These are phyloP conservation scores for Barnettozyma sucrosica DNA, from an alignment of 805 yeast species.

Conservation along the genomic window DNA sequence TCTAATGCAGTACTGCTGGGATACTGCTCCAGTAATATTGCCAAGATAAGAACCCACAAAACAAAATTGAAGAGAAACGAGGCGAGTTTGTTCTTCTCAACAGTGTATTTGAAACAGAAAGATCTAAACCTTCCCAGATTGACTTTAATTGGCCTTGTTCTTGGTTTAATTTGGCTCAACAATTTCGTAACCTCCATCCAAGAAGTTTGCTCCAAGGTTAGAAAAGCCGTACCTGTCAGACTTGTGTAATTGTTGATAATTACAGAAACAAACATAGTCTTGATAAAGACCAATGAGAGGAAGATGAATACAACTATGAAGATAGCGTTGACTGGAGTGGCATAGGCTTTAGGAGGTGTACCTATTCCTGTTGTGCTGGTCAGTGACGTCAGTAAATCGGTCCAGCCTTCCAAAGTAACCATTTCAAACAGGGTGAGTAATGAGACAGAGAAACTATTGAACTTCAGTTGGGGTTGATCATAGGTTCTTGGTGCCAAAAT, in stretches of 20 bases:
- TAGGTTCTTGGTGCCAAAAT: slow-evolving; percentile 70
- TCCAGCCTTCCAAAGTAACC: slow-evolving; percentile 92
- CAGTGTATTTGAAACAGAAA: slow-evolving; percentile 47
- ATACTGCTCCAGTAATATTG: slow-evolving; percentile 57
- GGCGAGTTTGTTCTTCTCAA: slow-evolving; percentile 44
- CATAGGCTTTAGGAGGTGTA: slow-evolving; percentile 47
- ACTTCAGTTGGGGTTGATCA: slow-evolving; percentile 53
- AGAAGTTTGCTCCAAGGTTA: slow-evolving; percentile 74
- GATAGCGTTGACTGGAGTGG: slow-evolving; percentile 65
- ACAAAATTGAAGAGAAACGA: slow-evolving; percentile 35
- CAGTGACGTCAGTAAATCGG: slow-evolving; percentile 62
- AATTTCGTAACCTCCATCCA: slow-evolving; percentile 82
- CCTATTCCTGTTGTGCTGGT: slow-evolving; percentile 72
- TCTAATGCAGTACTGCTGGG: slow-evolving; percentile 38
- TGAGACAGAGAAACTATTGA: slow-evolving; percentile 62
- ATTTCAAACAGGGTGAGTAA: slow-evolving; percentile 73
- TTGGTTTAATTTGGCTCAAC: slow-evolving; percentile 49
- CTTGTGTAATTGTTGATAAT: slow-evolving; percentile 78
- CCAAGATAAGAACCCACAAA: slow-evolving; percentile 52
- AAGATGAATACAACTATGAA: slow-evolving; percentile 74
- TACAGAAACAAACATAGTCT: slow-evolving; percentile 84
- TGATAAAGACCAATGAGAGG: slow-evolving; percentile 74
- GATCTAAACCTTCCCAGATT: slow-evolving; percentile 33
- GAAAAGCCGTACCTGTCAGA: slow-evolving; percentile 80
- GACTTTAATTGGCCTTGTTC: slow-evolving; percentile 40